Conservation (phyloP, 257 asterid species). For the Solanum dulcamara region DNA sequence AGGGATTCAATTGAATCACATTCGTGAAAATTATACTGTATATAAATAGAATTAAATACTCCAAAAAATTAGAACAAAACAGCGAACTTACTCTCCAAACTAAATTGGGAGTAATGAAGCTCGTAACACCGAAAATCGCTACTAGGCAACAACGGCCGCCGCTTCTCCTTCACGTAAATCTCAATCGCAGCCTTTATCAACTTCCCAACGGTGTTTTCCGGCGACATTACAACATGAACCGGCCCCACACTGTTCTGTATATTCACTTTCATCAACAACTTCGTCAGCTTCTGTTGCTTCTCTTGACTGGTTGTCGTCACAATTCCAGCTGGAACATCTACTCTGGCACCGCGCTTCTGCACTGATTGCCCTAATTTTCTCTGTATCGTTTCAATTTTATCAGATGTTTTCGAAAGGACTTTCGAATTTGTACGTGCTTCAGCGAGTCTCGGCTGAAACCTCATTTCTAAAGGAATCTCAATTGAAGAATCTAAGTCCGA, state of each 20-base stretch:
- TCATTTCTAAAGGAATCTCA: neutral
- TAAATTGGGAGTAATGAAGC: slow-evolving; percentile 54
- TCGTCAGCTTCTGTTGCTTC: slow-evolving; percentile 18
- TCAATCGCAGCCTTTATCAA: slow-evolving; percentile 36
- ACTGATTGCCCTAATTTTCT: neutral
- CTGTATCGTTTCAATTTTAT: neutral
- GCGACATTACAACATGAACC: slow-evolving; percentile 35
- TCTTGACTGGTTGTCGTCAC: neutral
- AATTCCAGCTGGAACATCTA: neutral
- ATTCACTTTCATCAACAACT: slow-evolving; percentile 41
- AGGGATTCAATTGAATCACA: neutral
- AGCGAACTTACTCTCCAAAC: slow-evolving; percentile 32
- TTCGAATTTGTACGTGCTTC: neutral
- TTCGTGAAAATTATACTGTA: neutral
- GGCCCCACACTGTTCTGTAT: slow-evolving; percentile 46
- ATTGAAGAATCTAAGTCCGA: neutral
- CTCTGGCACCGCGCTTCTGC: neutral
- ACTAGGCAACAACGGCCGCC: slow-evolving; percentile 38
- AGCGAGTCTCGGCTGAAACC: neutral
- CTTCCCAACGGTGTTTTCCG: slow-evolving; percentile 40
- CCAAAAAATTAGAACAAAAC: no score
- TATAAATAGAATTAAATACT: neutral
- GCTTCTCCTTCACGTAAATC: slow-evolving; percentile 39
- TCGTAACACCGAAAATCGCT: slow-evolving; percentile 21
- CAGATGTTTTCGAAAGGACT: neutral